Evolutionary conservation across 805 yeast genomes (phyloP).

Genomic region (Candida pseudoglaebosa): DNA sequence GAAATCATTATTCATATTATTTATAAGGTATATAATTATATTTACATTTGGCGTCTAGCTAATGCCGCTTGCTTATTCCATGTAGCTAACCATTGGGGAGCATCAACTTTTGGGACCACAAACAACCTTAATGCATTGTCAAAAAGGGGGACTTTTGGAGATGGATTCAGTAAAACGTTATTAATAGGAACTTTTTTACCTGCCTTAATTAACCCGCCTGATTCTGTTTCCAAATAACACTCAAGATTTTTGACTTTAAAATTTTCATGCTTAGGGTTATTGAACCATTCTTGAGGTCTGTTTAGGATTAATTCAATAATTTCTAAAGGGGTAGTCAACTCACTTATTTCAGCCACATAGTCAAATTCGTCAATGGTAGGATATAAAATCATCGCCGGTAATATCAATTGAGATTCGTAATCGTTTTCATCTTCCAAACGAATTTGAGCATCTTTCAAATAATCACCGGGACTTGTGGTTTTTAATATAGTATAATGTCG

Average conservation of each 20-base stretch:
- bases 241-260: slow-evolving; percentile 60
- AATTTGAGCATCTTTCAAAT: slow-evolving; percentile 48
- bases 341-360: slow-evolving; percentile 71
- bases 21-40: slow-evolving; percentile 1
- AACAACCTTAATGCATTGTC: slow-evolving; percentile 70
- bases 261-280: slow-evolving; percentile 54
- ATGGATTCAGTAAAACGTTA: slow-evolving; percentile 56
- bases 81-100: slow-evolving; percentile 57
- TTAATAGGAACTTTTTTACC: slow-evolving; percentile 72
- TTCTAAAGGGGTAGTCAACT: slow-evolving; percentile 62
- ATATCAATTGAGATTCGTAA: slow-evolving; percentile 70
- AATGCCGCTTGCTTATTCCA: slow-evolving; percentile 66
- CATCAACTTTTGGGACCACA: slow-evolving; percentile 71
- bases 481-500: slow-evolving; percentile 53
- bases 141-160: slow-evolving; percentile 70
- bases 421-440: slow-evolving; percentile 63
- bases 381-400: slow-evolving; percentile 77
- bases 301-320: slow-evolving; percentile 54
- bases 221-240: slow-evolving; percentile 73
- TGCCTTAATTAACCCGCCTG: slow-evolving; percentile 82
- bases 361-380: slow-evolving; percentile 86
- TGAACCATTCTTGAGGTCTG: slow-evolving; percentile 69
- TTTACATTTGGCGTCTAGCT: slow-evolving; percentile 28
- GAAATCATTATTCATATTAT: neutral
- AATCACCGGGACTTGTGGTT: slow-evolving; percentile 52